Percentiles rank a stretch among this genome's conserved stretches.
Conservation (phyloP, 78 protist genomes). For the Polysphondylium violaceum region DNA sequence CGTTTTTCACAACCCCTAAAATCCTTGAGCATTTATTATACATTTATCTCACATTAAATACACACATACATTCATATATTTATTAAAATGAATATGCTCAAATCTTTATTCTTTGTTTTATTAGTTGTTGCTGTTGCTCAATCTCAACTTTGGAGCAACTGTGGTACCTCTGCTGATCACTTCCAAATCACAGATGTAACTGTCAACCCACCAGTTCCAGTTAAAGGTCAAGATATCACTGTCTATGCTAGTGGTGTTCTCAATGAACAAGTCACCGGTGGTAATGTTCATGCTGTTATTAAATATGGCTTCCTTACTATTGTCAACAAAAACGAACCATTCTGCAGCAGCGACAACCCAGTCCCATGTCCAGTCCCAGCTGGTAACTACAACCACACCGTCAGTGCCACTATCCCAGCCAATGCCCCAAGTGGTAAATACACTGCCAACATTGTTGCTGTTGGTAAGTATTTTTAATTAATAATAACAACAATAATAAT, state of each 20-base stretch:
- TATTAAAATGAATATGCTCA: too few species aligned
- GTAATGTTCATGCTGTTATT: slow-evolving; percentile 3
- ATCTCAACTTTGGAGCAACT: too few species aligned
- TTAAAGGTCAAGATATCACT: slow-evolving; percentile 25
- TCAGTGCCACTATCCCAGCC: slow-evolving; percentile 15
- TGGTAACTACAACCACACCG: slow-evolving; percentile 9
- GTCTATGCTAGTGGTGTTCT: slow-evolving; percentile 35
- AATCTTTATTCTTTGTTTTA: too few species aligned
- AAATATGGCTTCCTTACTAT: slow-evolving; percentile 67
- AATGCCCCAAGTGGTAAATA: slow-evolving; percentile 60
- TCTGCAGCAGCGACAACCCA: slow-evolving; percentile 25
- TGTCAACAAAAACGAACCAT: neutral
- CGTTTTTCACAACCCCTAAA: too few species aligned
- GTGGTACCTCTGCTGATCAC: too few species aligned
- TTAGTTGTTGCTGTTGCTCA: too few species aligned
- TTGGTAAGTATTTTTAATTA: too few species aligned
- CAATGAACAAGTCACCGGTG: slow-evolving; percentile 23
- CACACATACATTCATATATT: too few species aligned
- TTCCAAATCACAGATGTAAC: slow-evolving; percentile 28
- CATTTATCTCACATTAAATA: too few species aligned
- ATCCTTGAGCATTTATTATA: too few species aligned
- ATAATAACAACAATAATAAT: too few species aligned
- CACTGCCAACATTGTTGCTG: slow-evolving; percentile 25
- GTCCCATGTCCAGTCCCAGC: slow-evolving; percentile 30
- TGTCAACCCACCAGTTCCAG: slow-evolving; percentile 30